Evolutionary conservation across 805 yeast species (phyloP).

Genomic region (Ogataea nitratoaversa): DNA sequence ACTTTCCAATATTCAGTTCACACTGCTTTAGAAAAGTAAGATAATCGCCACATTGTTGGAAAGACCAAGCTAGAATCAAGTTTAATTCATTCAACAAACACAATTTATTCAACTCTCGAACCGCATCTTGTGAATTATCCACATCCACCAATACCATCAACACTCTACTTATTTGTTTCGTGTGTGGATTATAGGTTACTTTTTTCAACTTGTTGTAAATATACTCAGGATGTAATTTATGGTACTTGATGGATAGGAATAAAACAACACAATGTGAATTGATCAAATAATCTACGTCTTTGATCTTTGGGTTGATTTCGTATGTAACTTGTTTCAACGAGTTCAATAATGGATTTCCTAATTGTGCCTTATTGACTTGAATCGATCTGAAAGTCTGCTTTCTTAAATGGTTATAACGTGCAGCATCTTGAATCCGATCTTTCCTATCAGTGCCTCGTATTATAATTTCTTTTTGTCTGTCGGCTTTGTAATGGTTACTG

Average conservation of each 20-base stretch:
- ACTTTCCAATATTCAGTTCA: conserved; percentile 28
- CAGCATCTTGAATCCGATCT: conserved; percentile 13
- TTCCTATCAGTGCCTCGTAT: conserved; percentile 13
- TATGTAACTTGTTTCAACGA: conserved; percentile 48
- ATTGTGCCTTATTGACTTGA: conserved; percentile 61
- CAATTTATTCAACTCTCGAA: conserved; percentile 43
- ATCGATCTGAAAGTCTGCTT: conserved; percentile 34
- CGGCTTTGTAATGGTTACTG: background rate
- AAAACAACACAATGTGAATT: conserved; percentile 52
- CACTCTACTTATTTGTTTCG: conserved; percentile 35
- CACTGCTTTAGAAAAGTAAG: conserved; percentile 30
- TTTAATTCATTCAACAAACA: conserved; percentile 48
- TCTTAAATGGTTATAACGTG: conserved; percentile 13
- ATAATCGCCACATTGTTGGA: conserved; percentile 50
- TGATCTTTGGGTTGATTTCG: conserved; percentile 47
- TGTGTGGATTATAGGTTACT: conserved; percentile 20
- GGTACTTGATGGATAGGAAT: conserved; percentile 66
- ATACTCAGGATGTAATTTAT: conserved; percentile 73
- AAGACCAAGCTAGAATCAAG: conserved; percentile 49
- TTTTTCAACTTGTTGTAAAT: conserved; percentile 51
- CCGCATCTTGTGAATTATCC: conserved; percentile 47
- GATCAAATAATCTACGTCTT: conserved; percentile 61
- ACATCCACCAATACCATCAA: conserved; percentile 63
- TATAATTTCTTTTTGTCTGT: conserved; percentile 10
- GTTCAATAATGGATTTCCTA: conserved; percentile 65